Percentiles rank a stretch among this genome's conserved stretches.
These are phyloP conservation scores for Venturia asperata DNA, from an alignment of 2,329 filamentous ascomycete species.

Conservation along the genomic window DNA sequence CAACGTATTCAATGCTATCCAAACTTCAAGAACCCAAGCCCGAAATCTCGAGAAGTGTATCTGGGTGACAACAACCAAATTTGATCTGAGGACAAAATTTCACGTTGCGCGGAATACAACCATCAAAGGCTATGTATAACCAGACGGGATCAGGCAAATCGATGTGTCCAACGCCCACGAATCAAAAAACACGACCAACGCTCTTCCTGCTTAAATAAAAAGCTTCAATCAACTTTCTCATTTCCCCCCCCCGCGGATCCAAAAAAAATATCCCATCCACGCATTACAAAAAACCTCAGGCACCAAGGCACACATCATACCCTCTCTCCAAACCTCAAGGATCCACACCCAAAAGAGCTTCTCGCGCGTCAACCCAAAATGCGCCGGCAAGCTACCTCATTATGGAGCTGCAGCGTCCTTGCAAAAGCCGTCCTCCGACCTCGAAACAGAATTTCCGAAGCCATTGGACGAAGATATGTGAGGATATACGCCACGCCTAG, in stretches of 20 bases:
- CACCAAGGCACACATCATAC: neutral
- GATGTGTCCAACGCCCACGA: too few relatives aligned
- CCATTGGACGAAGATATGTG: slow-evolving; percentile 12
- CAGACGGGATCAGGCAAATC: too few relatives aligned
- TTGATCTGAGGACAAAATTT: too few relatives aligned
- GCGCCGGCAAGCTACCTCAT: slow-evolving; percentile 17
- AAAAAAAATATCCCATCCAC: neutral
- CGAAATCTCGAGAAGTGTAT: too few relatives aligned
- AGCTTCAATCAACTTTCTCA: too few relatives aligned
- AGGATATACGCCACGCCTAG: slow-evolving; percentile 18
- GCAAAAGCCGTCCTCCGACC: neutral
- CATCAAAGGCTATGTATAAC: too few relatives aligned
- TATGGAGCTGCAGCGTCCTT: slow-evolving; percentile 12
- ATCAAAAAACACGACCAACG: too few relatives aligned
- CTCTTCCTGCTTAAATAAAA: too few relatives aligned
- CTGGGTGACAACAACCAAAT: too few relatives aligned
- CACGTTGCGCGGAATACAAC: too few relatives aligned
- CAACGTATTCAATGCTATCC: too few relatives aligned
- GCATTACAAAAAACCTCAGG: neutral
- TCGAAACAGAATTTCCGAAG: neutral
- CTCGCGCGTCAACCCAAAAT: slow-evolving; percentile 5
- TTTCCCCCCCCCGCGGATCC: neutral
- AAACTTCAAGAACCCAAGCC: too few relatives aligned
- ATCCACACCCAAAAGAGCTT: neutral
- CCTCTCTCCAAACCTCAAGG: neutral